Conservation (phyloP, 2,329 filamentous ascomycete species). For the Gnomoniopsis smithogilvyi region DNA sequence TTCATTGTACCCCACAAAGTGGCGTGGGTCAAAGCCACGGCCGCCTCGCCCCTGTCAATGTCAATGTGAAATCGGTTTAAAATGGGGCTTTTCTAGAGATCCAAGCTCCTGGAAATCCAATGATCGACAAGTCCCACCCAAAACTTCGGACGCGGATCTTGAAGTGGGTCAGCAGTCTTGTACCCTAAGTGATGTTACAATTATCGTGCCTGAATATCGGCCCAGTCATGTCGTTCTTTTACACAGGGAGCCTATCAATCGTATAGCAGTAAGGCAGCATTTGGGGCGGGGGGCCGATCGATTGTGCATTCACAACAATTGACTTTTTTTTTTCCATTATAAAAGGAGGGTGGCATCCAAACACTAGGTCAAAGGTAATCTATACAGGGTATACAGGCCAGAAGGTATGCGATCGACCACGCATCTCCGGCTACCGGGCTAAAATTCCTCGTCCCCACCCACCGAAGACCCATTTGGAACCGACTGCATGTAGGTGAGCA, state of each 20-base stretch:
- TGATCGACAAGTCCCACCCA: constrained; percentile 2
- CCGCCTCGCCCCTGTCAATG: background rate
- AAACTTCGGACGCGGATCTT: too few relatives aligned
- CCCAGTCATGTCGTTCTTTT: too few relatives aligned
- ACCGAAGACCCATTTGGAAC: background rate
- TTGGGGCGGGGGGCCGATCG: too few relatives aligned
- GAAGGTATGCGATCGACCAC: background rate
- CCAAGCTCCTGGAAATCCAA: constrained; percentile 4
- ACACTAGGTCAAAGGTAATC: too few relatives aligned
- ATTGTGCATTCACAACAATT: too few relatives aligned
- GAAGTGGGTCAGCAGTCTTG: background rate
- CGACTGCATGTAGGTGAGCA: background rate
- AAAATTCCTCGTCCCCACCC: background rate
- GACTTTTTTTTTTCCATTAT: too few relatives aligned
- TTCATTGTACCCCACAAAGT: constrained; percentile 5
- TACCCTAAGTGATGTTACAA: background rate
- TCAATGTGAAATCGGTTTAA: constrained; percentile 6
- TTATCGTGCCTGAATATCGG: background rate
- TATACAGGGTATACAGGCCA: background rate
- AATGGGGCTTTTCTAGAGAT: constrained; percentile 9
- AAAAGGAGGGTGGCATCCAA: too few relatives aligned
- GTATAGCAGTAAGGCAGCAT: too few relatives aligned
- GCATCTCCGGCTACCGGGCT: background rate
- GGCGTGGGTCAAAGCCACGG: constrained; percentile 11
- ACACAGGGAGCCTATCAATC: too few relatives aligned